Base-by-base conservation (phyloP, 1,139 yeast species). In the Diutina catenulata region DNA sequence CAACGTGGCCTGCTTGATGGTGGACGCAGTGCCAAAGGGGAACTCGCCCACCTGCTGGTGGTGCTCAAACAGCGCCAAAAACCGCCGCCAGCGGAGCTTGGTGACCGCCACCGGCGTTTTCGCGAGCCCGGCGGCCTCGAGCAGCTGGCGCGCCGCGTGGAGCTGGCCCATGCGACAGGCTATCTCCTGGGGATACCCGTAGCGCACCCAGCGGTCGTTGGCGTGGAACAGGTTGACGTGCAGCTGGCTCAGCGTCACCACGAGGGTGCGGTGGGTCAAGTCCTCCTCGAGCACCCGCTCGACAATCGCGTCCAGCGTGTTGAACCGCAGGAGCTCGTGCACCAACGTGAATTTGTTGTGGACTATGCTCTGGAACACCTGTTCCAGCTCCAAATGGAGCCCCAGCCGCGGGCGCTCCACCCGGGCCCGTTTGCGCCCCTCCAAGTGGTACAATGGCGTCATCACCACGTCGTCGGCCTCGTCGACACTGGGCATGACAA, bases 321-420 rank as follows among this genome's bases (percentile, higher is more conserved):
- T 18, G 11, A 31, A 31, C 19, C 25, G 5, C 35, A 31, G 35
- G 15, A 11, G n/a, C 9, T 20, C 35, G 7, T 31, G 13, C 23
- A 31, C 35, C 15, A 31, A 21, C n/a, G 35, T 31, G 10, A 31
- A 31, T 10, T n/a, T 14, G n/a, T 31, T 31, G 13, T 31, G 35
- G n/a, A 31, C 15, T 4, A 31, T 31, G 10, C 35, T 20, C 14
- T 31, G 35, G 5, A 31, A 19, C 5, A 21, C 35, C n/a, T 15
- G 19, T 9, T 31, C 35, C 4, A 25, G 20, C 23, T 31, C n/a
- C n/a, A n/a, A n/a, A n/a, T n/a, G n/a, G n/a, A n/a, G n/a, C n/a
- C n/a, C n/a, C n/a, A n/a, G n/a, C n/a, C n/a, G n/a, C n/a, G n/a
- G n/a, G n/a, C n/a, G n/a, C n/a, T n/a, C n/a, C n/a, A n/a, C n/a